Evolutionary conservation across 805 yeast genomes (phyloP).

Genomic region (Candida insectorum): DNA sequence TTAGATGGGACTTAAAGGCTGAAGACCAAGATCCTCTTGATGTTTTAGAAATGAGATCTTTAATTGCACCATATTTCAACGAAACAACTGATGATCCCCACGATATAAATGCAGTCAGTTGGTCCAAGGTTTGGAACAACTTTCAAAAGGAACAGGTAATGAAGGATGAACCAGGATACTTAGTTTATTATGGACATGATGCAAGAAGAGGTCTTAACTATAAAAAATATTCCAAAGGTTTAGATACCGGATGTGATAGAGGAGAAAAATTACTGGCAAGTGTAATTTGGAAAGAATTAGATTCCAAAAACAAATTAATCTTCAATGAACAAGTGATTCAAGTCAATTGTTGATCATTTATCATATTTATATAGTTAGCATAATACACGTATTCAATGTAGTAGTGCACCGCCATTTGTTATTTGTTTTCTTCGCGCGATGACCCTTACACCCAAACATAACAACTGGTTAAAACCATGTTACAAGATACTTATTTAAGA

Average conservation of each 20-base stretch:
- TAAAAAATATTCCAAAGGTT: slow-evolving; percentile 66
- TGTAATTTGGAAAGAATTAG: slow-evolving; percentile 37
- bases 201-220: slow-evolving; percentile 72
- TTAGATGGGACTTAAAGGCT: slow-evolving; percentile 60
- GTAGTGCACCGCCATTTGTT: neutral
- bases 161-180: slow-evolving; percentile 22
- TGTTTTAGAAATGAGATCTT: slow-evolving; percentile 65
- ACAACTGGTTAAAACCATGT: slow-evolving; percentile 1
- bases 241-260: slow-evolving; percentile 79
- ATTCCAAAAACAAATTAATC: slow-evolving; percentile 11
- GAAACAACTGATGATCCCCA: slow-evolving; percentile 50
- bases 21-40: slow-evolving; percentile 60
- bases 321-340: slow-evolving; percentile 21
- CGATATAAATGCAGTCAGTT: slow-evolving; percentile 37
- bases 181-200: slow-evolving; percentile 85
- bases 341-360: slow-evolving; percentile 14
- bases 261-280: slow-evolving; percentile 70
- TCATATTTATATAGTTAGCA: neutral
- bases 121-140: slow-evolving; percentile 58
- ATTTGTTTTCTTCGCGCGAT: neutral
- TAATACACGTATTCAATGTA: neutral
- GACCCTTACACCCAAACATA: slow-evolving; percentile 5
- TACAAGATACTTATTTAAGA: neutral
- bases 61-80: slow-evolving; percentile 62
- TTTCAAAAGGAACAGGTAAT: slow-evolving; percentile 36